phyloP scores from a whole-genome alignment of 2,329 filamentous ascomycete species.

The Rosellinia necatrix region DNA sequence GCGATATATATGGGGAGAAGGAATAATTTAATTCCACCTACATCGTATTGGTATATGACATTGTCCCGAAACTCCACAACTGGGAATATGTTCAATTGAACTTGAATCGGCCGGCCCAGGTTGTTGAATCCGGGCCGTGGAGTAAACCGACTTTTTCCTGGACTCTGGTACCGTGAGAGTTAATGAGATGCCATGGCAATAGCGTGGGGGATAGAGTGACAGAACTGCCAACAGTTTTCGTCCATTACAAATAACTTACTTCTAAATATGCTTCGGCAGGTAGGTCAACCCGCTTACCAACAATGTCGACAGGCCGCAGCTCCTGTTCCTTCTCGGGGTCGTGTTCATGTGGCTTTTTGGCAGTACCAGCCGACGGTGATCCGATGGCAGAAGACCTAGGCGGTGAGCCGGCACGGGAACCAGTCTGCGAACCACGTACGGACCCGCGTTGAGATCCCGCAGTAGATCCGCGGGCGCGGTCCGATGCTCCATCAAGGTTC shows the following conservation, averaged over 20 bases:
- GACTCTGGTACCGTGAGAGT: slow-evolving; percentile 29
- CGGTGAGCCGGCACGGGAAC: slow-evolving; percentile 21
- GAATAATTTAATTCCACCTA: slow-evolving; percentile 55
- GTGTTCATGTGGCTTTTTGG: slow-evolving; percentile 13
- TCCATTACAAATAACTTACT: slow-evolving; percentile 38
- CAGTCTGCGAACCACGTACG: slow-evolving; percentile 2
- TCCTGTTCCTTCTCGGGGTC: slow-evolving; percentile 32
- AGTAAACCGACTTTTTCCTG: slow-evolving; percentile 43
- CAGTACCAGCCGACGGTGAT: neutral
- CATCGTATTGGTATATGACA: slow-evolving; percentile 83
- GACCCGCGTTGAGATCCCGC: slow-evolving; percentile 2
- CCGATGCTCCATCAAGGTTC: slow-evolving; percentile 31
- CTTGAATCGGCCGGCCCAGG: slow-evolving; percentile 54
- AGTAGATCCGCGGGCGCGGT: slow-evolving; percentile 18
- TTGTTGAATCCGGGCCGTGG: slow-evolving; percentile 62
- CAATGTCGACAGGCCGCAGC: slow-evolving; percentile 38
- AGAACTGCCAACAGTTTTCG: too few species aligned
- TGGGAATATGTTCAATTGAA: slow-evolving; percentile 76
- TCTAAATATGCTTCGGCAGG: slow-evolving; percentile 60
- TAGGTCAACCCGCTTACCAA: slow-evolving; percentile 59
- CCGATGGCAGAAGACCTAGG: neutral
- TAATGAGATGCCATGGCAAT: slow-evolving; percentile 20
- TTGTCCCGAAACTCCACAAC: slow-evolving; percentile 64
- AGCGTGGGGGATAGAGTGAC: neutral
- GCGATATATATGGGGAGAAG: neutral